These are phyloP conservation scores for Malus orientalis DNA, from an alignment of 306 rosid species.

Conservation along the genomic window DNA sequence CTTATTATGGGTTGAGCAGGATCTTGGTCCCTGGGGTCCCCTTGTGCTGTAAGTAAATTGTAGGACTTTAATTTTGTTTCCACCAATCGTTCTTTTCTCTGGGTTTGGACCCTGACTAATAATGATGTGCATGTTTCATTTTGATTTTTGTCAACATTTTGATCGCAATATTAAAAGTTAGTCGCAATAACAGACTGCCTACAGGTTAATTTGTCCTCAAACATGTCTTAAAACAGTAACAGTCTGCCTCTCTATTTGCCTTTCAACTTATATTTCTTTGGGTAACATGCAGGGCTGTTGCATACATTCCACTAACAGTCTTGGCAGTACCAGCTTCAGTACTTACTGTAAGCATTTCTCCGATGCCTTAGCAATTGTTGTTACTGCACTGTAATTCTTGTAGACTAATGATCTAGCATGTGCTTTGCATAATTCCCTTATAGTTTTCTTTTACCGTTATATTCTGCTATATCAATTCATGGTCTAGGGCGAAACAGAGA, in stretches of 20 bases:
- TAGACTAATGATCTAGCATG: background rate
- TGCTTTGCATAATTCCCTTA: background rate
- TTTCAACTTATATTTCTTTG: conserved; percentile 1
- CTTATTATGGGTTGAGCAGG: conserved; percentile 75
- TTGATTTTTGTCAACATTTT: background rate
- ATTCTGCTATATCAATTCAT: background rate
- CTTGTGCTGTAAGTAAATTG: conserved; percentile 63
- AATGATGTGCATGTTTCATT: background rate
- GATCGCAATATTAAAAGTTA: background rate
- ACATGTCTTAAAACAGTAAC: background rate
- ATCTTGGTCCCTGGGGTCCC: conserved; percentile 97
- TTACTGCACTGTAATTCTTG: background rate
- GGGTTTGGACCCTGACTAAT: background rate
- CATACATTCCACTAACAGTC: conserved; percentile 81
- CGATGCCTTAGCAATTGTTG: background rate
- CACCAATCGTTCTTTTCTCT: background rate
- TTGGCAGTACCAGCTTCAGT: conserved; percentile 91
- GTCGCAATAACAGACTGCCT: background rate
- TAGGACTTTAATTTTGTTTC: background rate
- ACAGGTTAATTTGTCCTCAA: background rate
- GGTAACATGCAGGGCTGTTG: conserved; percentile 53
- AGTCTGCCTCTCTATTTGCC: background rate
- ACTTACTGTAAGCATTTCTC: conserved; percentile 49
- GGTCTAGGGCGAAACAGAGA: background rate
- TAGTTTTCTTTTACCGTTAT: background rate